phyloP scores from a whole-genome alignment of 2,329 filamentous ascomycete species.

The Xylaria sp. region DNA sequence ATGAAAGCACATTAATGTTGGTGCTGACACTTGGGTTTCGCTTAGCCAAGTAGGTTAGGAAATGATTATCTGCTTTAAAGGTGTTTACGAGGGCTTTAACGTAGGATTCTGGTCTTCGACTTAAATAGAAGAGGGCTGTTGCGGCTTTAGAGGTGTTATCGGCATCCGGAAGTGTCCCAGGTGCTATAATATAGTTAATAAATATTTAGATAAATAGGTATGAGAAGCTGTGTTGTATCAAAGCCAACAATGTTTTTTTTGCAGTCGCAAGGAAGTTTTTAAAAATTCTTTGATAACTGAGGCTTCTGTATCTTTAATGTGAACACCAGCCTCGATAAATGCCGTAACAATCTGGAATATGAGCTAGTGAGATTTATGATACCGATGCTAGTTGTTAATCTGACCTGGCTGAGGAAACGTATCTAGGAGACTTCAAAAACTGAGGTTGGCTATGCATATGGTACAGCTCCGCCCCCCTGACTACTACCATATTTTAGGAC shows the following conservation, averaged over 20 bases:
- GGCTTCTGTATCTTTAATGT: not conserved
- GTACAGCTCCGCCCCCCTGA: constrained; percentile 2
- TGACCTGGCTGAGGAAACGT: not conserved
- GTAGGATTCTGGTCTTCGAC: too few relatives aligned
- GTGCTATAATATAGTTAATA: not conserved
- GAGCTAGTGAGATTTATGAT: too few relatives aligned
- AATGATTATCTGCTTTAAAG: constrained; percentile 34
- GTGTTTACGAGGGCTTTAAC: constrained; percentile 10
- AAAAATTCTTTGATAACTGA: not conserved
- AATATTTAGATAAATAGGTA: too few relatives aligned
- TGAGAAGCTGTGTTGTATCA: not conserved
- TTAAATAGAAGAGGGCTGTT: not conserved
- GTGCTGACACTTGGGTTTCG: constrained; percentile 36
- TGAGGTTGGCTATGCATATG: constrained; percentile 7
- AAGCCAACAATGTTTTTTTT: not conserved
- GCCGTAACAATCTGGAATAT: constrained; percentile 1
- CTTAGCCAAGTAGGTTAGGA: constrained; percentile 36
- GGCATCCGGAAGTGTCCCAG: not conserved
- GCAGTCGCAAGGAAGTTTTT: not conserved
- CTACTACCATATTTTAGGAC: not conserved
- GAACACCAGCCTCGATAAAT: not conserved
- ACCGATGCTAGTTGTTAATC: too few relatives aligned
- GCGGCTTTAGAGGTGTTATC: not conserved
- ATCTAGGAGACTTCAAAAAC: constrained; percentile 15
- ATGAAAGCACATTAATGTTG: constrained; percentile 38